A percentile compares a stretch with the other conserved stretches of the same genome.
These are phyloP conservation scores for Cicer arietinum DNA, from an alignment of 306 rosid species.

Conservation along the genomic window DNA sequence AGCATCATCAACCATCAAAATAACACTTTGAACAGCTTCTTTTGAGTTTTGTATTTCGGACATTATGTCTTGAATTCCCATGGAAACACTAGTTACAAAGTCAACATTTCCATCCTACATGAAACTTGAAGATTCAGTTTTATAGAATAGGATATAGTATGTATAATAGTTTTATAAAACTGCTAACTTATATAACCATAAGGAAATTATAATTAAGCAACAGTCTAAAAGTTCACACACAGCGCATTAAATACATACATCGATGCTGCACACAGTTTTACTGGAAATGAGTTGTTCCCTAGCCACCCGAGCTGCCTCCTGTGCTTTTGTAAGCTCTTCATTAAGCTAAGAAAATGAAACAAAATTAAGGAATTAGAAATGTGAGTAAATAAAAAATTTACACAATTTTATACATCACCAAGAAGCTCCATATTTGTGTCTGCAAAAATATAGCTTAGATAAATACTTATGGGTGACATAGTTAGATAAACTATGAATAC, in stretches of 20 bases:
- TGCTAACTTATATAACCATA: slow-evolving; percentile 21
- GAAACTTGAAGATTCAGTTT: slow-evolving; percentile 46
- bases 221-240: slow-evolving; percentile 27
- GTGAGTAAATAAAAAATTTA: slow-evolving; percentile 30
- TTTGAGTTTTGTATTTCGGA: slow-evolving; percentile 69
- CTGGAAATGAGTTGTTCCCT: slow-evolving; percentile 57
- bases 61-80: slow-evolving; percentile 63
- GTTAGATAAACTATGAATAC: slow-evolving; percentile 7
- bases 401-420: slow-evolving; percentile 2
- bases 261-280: slow-evolving; percentile 48
- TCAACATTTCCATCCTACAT: slow-evolving; percentile 66
- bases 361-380: slow-evolving; percentile 40
- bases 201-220: slow-evolving; percentile 17
- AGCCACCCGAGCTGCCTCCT: slow-evolving; percentile 70
- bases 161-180: slow-evolving; percentile 19
- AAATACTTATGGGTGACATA: not conserved
- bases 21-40: slow-evolving; percentile 56
- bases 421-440: not conserved
- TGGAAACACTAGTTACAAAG: slow-evolving; percentile 51
- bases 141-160: slow-evolving; percentile 24
- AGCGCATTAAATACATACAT: slow-evolving; percentile 46
- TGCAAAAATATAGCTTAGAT: slow-evolving; percentile 1
- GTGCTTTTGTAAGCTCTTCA: slow-evolving; percentile 68
- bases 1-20: slow-evolving; percentile 64
- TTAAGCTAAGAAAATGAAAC: slow-evolving; percentile 58